Conservation (phyloP, 768 basidiomycete genomes). For the Trametes villosa region DNA sequence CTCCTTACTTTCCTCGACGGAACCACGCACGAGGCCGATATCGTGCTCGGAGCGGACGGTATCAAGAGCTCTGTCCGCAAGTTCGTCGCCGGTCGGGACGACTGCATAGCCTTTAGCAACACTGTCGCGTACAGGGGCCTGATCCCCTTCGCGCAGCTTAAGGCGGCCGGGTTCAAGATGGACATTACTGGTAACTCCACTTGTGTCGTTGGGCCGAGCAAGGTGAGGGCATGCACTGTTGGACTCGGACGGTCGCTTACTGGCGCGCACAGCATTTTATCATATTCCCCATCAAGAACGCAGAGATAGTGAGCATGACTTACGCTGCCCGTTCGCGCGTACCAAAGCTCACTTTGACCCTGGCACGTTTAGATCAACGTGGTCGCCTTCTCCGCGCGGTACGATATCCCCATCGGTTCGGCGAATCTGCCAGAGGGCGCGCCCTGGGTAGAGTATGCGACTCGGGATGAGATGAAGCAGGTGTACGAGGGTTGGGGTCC, state of each 20-base stretch:
- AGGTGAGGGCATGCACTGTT: not conserved
- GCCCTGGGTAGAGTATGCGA: constrained; percentile 45
- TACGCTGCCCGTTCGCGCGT: not conserved
- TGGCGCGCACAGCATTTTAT: constrained; percentile 50
- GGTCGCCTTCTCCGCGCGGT: constrained; percentile 43
- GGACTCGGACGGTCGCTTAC: not conserved
- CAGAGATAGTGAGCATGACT: constrained; percentile 40
- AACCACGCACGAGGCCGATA: constrained; percentile 47
- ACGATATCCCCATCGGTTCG: constrained; percentile 27
- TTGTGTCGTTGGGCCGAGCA: constrained; percentile 49
- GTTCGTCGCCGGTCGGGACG: constrained; percentile 36
- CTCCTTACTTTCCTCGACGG: constrained; percentile 54
- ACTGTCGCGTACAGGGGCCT: constrained; percentile 55
- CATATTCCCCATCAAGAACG: constrained; percentile 51
- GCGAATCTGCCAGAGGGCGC: not conserved
- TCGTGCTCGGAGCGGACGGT: constrained; percentile 50
- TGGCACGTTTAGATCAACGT: constrained; percentile 52
- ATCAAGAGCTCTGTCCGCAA: constrained; percentile 43
- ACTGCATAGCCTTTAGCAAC: constrained; percentile 45
- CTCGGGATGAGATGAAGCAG: constrained; percentile 42
- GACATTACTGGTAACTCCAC: constrained; percentile 41
- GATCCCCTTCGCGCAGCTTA: constrained; percentile 43
- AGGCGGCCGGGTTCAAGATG: constrained; percentile 47
- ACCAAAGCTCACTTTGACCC: too few relatives aligned
- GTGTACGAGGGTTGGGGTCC: constrained; percentile 50